These are phyloP conservation scores for Backusella mclennaniae DNA, from an alignment of 192 early-diverging fungal species.

Conservation along the genomic window DNA sequence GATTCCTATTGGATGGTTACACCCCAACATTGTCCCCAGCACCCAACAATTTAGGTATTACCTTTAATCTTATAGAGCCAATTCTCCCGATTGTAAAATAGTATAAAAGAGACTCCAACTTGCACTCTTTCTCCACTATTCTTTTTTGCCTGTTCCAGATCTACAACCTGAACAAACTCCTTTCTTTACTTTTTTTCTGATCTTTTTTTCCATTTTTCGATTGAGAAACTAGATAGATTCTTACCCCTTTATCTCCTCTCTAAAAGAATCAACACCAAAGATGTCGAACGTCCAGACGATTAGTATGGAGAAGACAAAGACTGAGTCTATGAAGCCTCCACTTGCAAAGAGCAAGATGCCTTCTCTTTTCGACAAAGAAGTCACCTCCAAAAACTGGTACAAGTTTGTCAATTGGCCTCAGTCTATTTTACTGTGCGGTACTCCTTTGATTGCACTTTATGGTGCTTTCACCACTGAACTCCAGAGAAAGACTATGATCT, in stretches of 20 bases:
- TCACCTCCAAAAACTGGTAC: constrained; percentile 52
- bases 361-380: constrained; percentile 38
- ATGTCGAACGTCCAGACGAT: constrained; percentile 15
- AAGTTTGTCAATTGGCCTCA: constrained; percentile 73
- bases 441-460: constrained; percentile 82
- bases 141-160: background rate
- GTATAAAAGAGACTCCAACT: background rate
- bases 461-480: constrained; percentile 73
- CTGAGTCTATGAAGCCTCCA: constrained; percentile 33
- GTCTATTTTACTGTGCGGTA: constrained; percentile 54
- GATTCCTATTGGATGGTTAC: constrained; percentile 17
- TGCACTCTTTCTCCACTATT: constrained; percentile 5
- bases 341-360: constrained; percentile 21
- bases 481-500: constrained; percentile 66
- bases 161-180: background rate
- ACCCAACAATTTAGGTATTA: constrained; percentile 23
- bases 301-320: constrained; percentile 25
- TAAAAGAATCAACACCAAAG: constrained; percentile 6
- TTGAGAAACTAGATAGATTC: background rate
- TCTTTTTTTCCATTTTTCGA: constrained; percentile 11
- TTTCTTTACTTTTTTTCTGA: constrained; percentile 9
- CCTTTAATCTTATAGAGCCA: background rate
- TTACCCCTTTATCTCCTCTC: background rate
- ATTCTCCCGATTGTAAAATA: background rate
- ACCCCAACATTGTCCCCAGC: constrained; percentile 26